These are phyloP conservation scores for Tubosaeta sp. DNA, from an alignment of 768 basidiomycete genomes.

Conservation along the genomic window DNA sequence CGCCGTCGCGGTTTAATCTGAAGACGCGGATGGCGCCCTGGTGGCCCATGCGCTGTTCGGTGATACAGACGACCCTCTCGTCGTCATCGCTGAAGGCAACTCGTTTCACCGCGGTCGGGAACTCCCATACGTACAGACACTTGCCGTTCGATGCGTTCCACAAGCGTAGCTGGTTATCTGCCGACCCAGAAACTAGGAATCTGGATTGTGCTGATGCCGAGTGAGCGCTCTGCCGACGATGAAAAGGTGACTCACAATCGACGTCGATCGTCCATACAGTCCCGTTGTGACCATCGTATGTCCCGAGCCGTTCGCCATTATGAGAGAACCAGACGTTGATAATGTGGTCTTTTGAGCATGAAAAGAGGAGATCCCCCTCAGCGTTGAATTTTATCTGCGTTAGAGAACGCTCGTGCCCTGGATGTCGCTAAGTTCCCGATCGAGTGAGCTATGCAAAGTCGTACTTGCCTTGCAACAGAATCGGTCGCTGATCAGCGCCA, in stretches of 20 bases:
- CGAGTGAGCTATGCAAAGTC: not conserved
- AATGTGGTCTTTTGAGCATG: constrained; percentile 90
- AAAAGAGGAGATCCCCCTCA: constrained; percentile 94
- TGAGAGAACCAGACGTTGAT: constrained; percentile 98
- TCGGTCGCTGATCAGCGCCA: constrained; percentile 50
- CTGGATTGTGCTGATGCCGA: constrained; percentile 61
- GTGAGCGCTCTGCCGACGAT: not conserved
- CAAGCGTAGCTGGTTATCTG: constrained; percentile 88
- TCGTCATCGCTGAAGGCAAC: constrained; percentile 89
- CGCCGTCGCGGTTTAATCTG: constrained; percentile 75
- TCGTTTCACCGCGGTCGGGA: constrained; percentile 95
- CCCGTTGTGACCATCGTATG: constrained; percentile 95
- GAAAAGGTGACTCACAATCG: constrained; percentile 65
- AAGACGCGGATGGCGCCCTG: constrained; percentile 92
- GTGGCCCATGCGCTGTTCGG: constrained; percentile 94
- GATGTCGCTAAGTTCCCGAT: constrained; percentile 15
- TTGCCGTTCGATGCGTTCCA: constrained; percentile 91
- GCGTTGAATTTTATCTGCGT: constrained; percentile 97
- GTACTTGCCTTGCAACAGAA: constrained; percentile 59
- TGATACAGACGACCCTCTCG: constrained; percentile 82
- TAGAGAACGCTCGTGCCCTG: constrained; percentile 94
- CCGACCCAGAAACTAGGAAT: constrained; percentile 87
- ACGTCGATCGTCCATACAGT: constrained; percentile 95
- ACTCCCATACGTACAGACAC: constrained; percentile 94
- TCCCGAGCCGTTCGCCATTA: constrained; percentile 95